A percentile compares a stretch with the other conserved stretches of the same genome.
phyloP scores from a whole-genome alignment of 257 asterid genomes.

The Ilex aquifolium region DNA sequence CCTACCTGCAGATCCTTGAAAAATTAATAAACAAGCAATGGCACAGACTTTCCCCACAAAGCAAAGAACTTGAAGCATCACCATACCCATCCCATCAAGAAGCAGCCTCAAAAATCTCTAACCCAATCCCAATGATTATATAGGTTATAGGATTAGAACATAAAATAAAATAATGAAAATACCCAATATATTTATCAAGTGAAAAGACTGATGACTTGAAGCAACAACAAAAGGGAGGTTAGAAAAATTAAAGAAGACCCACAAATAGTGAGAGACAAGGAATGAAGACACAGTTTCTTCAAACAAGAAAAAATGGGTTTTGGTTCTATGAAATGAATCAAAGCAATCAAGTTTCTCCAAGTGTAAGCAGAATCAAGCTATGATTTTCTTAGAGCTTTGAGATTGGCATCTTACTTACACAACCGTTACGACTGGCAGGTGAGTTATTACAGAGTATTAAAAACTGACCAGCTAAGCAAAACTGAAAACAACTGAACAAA shows the following conservation, averaged over 20 bases:
- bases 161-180: conserved; percentile 13
- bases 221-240: conserved; percentile 31
- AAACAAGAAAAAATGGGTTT: conserved; percentile 25
- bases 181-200: background rate
- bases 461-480: conserved; percentile 27
- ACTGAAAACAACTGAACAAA: conserved; percentile 11
- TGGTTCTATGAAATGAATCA: conserved; percentile 28
- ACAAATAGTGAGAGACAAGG: conserved; percentile 69
- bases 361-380: conserved; percentile 6
- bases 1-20: conserved; percentile 71
- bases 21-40: conserved; percentile 40
- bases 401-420: conserved; percentile 43
- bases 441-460: conserved; percentile 39
- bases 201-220: conserved; percentile 39
- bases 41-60: conserved; percentile 40
- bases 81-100: conserved; percentile 50
- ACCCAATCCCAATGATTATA: conserved; percentile 14
- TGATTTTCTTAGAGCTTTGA: conserved; percentile 21
- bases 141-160: conserved; percentile 16
- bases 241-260: conserved; percentile 45
- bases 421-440: conserved; percentile 57
- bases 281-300: conserved; percentile 28
- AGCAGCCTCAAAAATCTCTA: conserved; percentile 19
- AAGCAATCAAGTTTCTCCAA: conserved; percentile 10
- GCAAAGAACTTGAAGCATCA: conserved; percentile 40